These are phyloP conservation scores for Anthoceros angustus DNA, from an alignment of 225 moss, liverwort and hornwort species.

Conservation along the genomic window DNA sequence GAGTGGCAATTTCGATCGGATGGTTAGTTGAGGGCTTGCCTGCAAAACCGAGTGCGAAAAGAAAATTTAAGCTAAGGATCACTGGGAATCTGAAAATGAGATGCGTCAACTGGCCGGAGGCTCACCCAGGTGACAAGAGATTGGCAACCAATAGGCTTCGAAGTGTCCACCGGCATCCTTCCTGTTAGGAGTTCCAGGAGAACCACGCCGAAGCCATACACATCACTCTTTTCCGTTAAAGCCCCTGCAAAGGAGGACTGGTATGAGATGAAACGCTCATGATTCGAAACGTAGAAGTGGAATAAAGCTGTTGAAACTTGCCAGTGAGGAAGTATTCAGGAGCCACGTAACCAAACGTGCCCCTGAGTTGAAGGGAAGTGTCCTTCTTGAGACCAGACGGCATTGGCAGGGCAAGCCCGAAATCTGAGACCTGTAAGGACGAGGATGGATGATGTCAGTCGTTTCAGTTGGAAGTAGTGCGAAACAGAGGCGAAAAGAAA, in stretches of 20 bases:
- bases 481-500: background rate
- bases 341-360: constrained; percentile 66
- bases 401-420: constrained; percentile 41
- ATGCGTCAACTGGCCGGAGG: background rate
- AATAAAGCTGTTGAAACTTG: constrained; percentile 8
- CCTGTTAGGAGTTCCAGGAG: constrained; percentile 56
- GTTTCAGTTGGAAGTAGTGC: background rate
- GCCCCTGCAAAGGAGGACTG: constrained; percentile 18
- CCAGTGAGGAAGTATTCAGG: constrained; percentile 62
- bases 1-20: constrained; percentile 35
- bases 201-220: constrained; percentile 59
- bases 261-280: background rate
- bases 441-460: background rate
- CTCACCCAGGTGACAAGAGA: constrained; percentile 62
- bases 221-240: constrained; percentile 57
- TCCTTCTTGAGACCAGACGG: constrained; percentile 20
- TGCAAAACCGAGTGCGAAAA: constrained; percentile 10
- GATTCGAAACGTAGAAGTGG: background rate
- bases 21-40: constrained; percentile 34
- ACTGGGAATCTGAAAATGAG: background rate
- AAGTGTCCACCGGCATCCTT: constrained; percentile 36
- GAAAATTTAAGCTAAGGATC: background rate
- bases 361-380: constrained; percentile 33
- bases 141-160: constrained; percentile 29
- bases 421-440: constrained; percentile 47